Conservation (phyloP, 139 green algal species). For the Nannochloris sp. region DNA sequence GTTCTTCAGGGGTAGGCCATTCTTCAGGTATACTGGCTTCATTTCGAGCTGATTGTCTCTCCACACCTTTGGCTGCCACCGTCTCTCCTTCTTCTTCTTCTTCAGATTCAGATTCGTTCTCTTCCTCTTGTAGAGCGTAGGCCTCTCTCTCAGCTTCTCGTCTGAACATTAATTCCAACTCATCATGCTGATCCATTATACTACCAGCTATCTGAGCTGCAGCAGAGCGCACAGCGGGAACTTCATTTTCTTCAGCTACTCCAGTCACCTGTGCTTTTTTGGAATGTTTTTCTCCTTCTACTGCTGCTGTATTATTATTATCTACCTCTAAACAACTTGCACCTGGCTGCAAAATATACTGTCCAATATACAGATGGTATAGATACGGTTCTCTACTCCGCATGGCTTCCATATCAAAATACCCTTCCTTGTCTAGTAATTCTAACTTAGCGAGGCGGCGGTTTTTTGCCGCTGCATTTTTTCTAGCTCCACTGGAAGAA, state of each 20-base stretch:
- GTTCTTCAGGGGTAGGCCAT: background rate
- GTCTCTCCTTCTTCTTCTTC: conserved; percentile 12
- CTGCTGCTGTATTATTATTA: too few relatives aligned
- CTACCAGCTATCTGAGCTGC: conserved; percentile 17
- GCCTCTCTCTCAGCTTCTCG: conserved; percentile 22
- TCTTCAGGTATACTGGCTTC: background rate
- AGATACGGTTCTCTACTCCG: conserved; percentile 49
- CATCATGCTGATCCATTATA: conserved; percentile 45
- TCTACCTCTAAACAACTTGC: too few relatives aligned
- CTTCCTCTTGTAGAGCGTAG: conserved; percentile 6
- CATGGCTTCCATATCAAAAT: conserved; percentile 65
- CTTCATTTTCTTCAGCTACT: too few relatives aligned
- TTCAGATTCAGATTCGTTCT: conserved; percentile 30
- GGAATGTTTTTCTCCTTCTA: too few relatives aligned
- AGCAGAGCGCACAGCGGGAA: conserved; percentile 6
- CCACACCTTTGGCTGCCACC: background rate
- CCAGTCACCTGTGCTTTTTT: too few relatives aligned
- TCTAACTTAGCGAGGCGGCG: conserved; percentile 59
- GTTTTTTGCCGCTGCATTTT: conserved; percentile 38
- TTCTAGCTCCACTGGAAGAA: too few relatives aligned
- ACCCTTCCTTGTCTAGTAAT: conserved; percentile 20
- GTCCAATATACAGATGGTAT: conserved; percentile 57
- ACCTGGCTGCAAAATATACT: conserved; percentile 9
- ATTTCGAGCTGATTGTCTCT: background rate
- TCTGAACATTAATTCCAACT: conserved; percentile 22